A percentile compares a stretch with the other conserved stretches of the same genome.
Evolutionary conservation across 2,329 filamentous ascomycete genomes (phyloP).

Genomic region (Fusarium sublunatum): DNA sequence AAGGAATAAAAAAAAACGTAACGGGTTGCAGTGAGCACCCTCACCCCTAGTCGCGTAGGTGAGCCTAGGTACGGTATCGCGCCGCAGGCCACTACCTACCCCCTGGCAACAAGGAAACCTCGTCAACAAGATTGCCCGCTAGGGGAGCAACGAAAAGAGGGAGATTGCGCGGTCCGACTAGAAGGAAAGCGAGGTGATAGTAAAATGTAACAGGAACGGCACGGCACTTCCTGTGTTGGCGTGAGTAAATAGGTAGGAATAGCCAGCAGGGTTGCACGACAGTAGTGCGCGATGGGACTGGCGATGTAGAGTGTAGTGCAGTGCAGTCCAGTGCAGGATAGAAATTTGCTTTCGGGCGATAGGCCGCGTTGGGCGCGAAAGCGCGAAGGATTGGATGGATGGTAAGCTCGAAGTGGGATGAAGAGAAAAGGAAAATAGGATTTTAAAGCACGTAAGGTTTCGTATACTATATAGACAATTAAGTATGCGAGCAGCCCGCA

Average conservation of each 20-base stretch:
- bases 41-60: constrained; percentile 41
- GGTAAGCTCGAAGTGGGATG: background rate
- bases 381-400: background rate
- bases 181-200: background rate
- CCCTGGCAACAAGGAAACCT: constrained; percentile 34
- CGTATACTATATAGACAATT: constrained; percentile 8
- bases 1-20: constrained; percentile 32
- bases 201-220: background rate
- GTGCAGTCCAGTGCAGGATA: constrained; percentile 24
- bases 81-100: constrained; percentile 23
- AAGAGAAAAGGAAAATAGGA: constrained; percentile 3
- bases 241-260: constrained; percentile 1
- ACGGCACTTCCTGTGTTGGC: background rate
- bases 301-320: constrained; percentile 7
- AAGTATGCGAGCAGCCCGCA: constrained; percentile 10
- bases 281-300: constrained; percentile 25
- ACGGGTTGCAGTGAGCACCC: constrained; percentile 29
- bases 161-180: constrained; percentile 6
- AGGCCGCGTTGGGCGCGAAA: constrained; percentile 10
- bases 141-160: constrained; percentile 7
- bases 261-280: constrained; percentile 31
- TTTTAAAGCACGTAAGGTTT: background rate
- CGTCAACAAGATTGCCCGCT: constrained; percentile 20
- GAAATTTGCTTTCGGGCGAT: constrained; percentile 16
- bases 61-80: constrained; percentile 40